Base-by-base conservation (phyloP, 495 filamentous ascomycete species). In the Aspergillus cavernicola region DNA sequence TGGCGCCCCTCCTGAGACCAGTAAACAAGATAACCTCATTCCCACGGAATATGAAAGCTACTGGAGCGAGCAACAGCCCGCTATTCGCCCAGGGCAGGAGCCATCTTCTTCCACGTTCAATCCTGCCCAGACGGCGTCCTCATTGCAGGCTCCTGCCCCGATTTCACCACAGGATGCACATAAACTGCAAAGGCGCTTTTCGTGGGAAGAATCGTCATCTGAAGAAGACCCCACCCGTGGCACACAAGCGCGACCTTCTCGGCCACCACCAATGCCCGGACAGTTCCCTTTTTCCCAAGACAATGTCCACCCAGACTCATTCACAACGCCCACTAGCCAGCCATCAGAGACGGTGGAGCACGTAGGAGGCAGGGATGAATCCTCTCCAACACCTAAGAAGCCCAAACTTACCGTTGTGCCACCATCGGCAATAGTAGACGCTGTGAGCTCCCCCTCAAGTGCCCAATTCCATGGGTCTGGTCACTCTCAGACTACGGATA, bases 11-110 rank as follows among this genome's bases (percentile, higher is more conserved):
- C 45, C 66, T 12, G 61, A 66, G 39, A 56, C 60, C 15, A 55
- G 40, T 39, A 57, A 47, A 45, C 72, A 77, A 41, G 79, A 77
- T 39, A 75, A 74, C 5, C 74, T 79, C 23, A 64, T 84, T 22
- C 82, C 81, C 1, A 69, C 66, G 23, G 80, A 84, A 55, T 83
- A 83, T 64, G 83, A 85, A 50, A 77, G 75, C 43, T 82, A 84
- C 61, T 82, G 79, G 82, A 77, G 74, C 50, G 72, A 68, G 22
- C 55, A 59, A 28, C 44, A 59, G 8, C 50, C 40, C 9, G 24
- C 54, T 1, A 59, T 43, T 43, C 48, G 52, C 23, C 47, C 55
- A 6, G 56, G 52, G 15, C 24, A 49, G 11, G 50, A 49, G 6
- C 52, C 42, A 15, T 45, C 61, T 4, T 46, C 53, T 23, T 53